These are phyloP conservation scores for Linnemannia hyalina DNA, from an alignment of 192 early-diverging fungal species.

Conservation along the genomic window DNA sequence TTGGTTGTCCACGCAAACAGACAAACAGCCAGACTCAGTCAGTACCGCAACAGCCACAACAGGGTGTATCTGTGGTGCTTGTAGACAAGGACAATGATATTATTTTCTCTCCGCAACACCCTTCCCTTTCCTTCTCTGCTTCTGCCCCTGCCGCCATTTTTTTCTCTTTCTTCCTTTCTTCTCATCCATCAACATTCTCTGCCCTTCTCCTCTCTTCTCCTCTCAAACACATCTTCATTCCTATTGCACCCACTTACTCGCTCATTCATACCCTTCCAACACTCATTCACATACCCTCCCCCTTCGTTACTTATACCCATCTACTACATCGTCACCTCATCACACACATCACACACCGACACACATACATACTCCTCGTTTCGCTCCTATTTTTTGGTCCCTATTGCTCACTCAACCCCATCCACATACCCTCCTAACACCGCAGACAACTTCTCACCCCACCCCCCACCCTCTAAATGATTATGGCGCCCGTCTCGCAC, in stretches of 20 bases:
- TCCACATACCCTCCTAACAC: background rate
- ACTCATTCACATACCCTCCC: background rate
- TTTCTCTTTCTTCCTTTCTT: background rate
- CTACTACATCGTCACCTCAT: background rate
- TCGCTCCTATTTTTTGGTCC: background rate
- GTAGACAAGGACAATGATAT: background rate
- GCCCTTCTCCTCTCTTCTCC: background rate
- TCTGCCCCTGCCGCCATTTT: too few species aligned
- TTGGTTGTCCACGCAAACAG: background rate
- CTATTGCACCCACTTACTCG: background rate
- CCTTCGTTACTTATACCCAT: background rate
- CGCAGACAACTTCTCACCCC: background rate
- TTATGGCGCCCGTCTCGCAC: constrained; percentile 1
- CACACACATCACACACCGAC: background rate
- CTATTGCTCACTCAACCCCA: constrained; percentile 2
- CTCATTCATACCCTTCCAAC: background rate
- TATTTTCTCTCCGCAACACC: constrained; percentile 2
- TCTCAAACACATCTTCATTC: background rate
- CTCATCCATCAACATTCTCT: background rate
- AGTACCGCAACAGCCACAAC: background rate
- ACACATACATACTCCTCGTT: background rate
- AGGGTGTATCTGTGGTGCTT: background rate
- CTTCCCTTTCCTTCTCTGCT: background rate
- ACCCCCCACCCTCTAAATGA: background rate
- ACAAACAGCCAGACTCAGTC: background rate